A percentile compares a stretch with the other conserved stretches of the same genome.
Evolutionary conservation across 441 rosid species (phyloP).

Genomic region (Jatropha multifida): DNA sequence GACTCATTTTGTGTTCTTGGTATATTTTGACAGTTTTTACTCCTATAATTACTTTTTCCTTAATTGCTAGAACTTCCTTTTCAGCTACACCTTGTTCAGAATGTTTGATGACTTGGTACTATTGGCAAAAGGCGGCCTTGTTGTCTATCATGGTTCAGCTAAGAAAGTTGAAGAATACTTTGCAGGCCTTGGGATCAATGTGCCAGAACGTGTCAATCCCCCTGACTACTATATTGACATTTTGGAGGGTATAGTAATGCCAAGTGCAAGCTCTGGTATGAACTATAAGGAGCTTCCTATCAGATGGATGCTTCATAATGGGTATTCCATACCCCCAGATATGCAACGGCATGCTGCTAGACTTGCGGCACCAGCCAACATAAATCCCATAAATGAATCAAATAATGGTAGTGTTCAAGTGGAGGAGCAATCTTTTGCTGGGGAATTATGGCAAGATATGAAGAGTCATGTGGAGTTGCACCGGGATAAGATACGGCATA

Average conservation of each 20-base stretch:
- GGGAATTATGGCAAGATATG: slow-evolving; percentile 85
- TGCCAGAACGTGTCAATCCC: slow-evolving; percentile 89
- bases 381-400: slow-evolving; percentile 26
- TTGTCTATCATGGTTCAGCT: slow-evolving; percentile 81
- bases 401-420: slow-evolving; percentile 24
- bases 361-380: slow-evolving; percentile 22
- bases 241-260: slow-evolving; percentile 74
- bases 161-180: slow-evolving; percentile 81
- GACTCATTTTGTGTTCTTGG: slow-evolving; percentile 6
- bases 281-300: slow-evolving; percentile 67
- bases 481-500: slow-evolving; percentile 59
- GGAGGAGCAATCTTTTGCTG: slow-evolving; percentile 63
- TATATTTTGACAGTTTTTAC: background rate
- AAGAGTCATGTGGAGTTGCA: slow-evolving; percentile 56
- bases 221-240: slow-evolving; percentile 91
- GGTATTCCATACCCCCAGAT: slow-evolving; percentile 69
- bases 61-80: slow-evolving; percentile 23
- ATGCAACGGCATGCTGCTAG: slow-evolving; percentile 48
- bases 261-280: slow-evolving; percentile 40
- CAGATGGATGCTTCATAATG: slow-evolving; percentile 91
- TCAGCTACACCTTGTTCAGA: slow-evolving; percentile 86
- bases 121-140: slow-evolving; percentile 88
- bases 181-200: slow-evolving; percentile 67
- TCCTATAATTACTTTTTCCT: background rate
- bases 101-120: slow-evolving; percentile 87